A percentile compares a stretch with the other conserved stretches of the same genome.
These are phyloP conservation scores for Oryza glaberrima DNA, from an alignment of 176 grass and related monocot genomes.

Conservation along the genomic window DNA sequence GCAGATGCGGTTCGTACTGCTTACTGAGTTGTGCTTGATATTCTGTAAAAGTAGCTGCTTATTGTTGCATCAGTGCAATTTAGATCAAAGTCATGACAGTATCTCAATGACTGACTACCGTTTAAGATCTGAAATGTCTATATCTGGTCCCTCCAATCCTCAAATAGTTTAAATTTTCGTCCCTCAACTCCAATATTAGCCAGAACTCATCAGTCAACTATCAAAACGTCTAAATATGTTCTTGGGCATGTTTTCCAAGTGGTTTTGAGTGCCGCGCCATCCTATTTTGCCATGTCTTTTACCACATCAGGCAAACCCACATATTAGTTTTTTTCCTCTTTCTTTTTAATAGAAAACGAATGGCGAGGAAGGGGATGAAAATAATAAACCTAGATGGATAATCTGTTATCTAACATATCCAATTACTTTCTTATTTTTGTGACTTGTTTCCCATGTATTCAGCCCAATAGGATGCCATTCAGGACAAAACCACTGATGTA, in stretches of 20 bases:
- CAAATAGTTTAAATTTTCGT: background rate
- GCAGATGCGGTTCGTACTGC: constrained; percentile 45
- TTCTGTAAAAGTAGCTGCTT: background rate
- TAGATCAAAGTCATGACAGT: background rate
- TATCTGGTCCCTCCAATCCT: background rate
- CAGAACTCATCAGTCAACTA: background rate
- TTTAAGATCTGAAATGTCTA: background rate
- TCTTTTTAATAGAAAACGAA: background rate
- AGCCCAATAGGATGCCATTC: background rate
- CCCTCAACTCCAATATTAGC: no score
- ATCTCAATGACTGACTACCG: background rate
- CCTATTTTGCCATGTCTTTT: background rate
- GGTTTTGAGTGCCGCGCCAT: background rate
- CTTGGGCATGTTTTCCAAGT: background rate
- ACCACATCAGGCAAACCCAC: background rate
- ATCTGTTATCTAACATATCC: background rate
- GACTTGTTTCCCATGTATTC: background rate
- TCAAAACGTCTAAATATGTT: background rate
- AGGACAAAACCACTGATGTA: background rate
- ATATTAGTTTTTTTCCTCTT: background rate
- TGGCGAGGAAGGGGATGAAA: background rate
- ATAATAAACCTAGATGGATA: background rate
- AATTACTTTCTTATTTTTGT: background rate
- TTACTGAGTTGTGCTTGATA: background rate
- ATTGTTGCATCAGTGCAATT: background rate